Evolutionary conservation across 352 stramenopile species (phyloP), one percentile per base, ranked within the genome.

Genomic region (Phytopythium helicoides): DNA sequence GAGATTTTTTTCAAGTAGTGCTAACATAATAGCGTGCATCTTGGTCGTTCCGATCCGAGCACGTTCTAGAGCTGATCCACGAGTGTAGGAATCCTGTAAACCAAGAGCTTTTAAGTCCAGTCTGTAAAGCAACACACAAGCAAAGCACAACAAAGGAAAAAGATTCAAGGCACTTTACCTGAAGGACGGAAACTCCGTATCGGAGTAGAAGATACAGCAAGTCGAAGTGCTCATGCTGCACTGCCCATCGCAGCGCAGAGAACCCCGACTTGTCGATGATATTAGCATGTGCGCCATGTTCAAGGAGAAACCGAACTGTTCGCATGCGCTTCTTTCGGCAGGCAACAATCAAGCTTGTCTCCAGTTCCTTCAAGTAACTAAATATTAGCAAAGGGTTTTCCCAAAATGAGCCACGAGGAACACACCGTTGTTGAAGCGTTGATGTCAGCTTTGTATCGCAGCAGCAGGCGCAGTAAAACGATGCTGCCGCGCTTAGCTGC

Each of bases 381-480:
- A 3, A 34, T 26, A n/a, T 34, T 16, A 11, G 47, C 19, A 34
- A 16, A 6, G 38, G 16, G 22, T 25, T 33, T 35, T 12, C 40
- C 34, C 3, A 19, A 31, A 9, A 18, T n/a, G 0, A 49, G 18
- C 15, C 10, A 25, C 49, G 9, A 5, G 5, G 28, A 33, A 33
- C 28, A 37, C 12, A 88, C 72, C 47, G 58, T 74, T 3, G 77
- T 76, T 3, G 69, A 16, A 2, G 70, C 72, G 39, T 86, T 86
- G 25, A 88, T 66, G 39, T 88, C 65, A 3, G 72, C 77, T 15
- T 77, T 75, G 51, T 86, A 86, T 31, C 72, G 61, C 5, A 88
- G 57, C 21, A 88, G 53, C 36, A 88, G 44, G 7, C 64, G 64
- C 21, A 88, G 25, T 10, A 88, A 62, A 36, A 81, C 18, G 33